Evolutionary conservation across 345 rosid species (phyloP).

Genomic region (Moricandia arvensis): DNA sequence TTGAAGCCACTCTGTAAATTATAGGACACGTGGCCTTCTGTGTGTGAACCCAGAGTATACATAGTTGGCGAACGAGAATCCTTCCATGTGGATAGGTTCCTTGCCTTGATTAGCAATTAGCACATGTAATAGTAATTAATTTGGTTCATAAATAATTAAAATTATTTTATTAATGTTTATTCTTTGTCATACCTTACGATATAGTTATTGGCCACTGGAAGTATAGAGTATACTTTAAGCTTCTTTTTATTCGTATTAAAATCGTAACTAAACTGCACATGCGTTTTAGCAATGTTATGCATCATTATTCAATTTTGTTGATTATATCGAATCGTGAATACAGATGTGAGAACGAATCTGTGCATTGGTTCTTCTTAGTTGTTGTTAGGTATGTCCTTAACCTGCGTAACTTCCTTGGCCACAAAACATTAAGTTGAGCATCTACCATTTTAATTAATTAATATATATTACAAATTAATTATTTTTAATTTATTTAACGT

Average conservation of each 20-base stretch:
- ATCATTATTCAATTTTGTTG: constrained; percentile 15
- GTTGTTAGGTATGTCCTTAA: constrained; percentile 8
- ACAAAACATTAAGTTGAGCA: not conserved
- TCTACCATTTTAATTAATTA: not conserved
- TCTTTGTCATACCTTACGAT: constrained; percentile 27
- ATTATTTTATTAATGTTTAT: not conserved
- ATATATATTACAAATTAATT: not conserved
- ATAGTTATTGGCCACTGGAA: constrained; percentile 30
- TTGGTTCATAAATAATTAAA: not conserved
- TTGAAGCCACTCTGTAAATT: not conserved
- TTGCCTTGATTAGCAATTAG: constrained; percentile 36
- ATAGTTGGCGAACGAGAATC: constrained; percentile 25
- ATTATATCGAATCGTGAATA: constrained; percentile 23
- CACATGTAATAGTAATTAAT: not conserved
- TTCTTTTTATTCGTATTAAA: constrained; percentile 16
- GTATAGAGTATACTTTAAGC: not conserved
- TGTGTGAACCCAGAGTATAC: constrained; percentile 31
- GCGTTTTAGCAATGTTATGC: not conserved
- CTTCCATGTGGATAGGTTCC: constrained; percentile 36
- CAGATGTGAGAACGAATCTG: constrained; percentile 26
- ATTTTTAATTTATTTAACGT: not conserved
- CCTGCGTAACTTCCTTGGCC: constrained; percentile 7
- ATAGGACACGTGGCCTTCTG: constrained; percentile 14
- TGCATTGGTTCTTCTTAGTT: constrained; percentile 3
- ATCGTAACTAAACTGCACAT: constrained; percentile 30